These are phyloP conservation scores for Alternaria tenuissima DNA, from an alignment of 2,329 filamentous ascomycete species.

Conservation along the genomic window DNA sequence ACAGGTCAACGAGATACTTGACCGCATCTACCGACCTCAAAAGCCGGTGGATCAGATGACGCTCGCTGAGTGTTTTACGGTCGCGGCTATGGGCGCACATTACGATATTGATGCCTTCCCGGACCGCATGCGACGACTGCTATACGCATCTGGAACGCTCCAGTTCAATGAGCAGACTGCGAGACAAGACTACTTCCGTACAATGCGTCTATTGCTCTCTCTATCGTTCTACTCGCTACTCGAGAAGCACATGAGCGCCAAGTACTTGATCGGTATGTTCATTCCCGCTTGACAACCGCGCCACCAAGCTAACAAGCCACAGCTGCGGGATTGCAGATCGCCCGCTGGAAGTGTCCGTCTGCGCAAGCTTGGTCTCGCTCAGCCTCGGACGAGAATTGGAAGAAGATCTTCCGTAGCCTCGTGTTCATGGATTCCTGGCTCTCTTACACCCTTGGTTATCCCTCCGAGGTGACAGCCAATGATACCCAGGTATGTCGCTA, in stretches of 20 bases:
- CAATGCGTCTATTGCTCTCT: constrained; percentile 47
- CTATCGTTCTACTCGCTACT: constrained; percentile 49
- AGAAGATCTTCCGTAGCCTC: constrained; percentile 44
- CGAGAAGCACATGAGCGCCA: constrained; percentile 51
- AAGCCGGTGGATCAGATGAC: constrained; percentile 41
- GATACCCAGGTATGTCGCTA: constrained; percentile 39
- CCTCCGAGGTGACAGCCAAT: constrained; percentile 38
- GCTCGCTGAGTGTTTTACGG: constrained; percentile 47
- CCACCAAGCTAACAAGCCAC: constrained; percentile 7
- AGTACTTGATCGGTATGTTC: constrained; percentile 47
- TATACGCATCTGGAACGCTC: constrained; percentile 47
- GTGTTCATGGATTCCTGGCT: constrained; percentile 53
- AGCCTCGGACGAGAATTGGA: constrained; percentile 30
- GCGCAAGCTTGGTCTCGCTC: constrained; percentile 9
- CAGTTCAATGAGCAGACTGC: constrained; percentile 46
- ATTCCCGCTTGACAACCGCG: neutral
- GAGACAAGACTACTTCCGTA: constrained; percentile 40
- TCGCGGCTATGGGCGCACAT: constrained; percentile 49
- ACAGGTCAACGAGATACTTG: constrained; percentile 44
- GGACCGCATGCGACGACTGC: constrained; percentile 37
- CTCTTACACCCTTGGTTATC: constrained; percentile 49
- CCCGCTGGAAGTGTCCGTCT: constrained; percentile 41
- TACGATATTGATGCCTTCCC: constrained; percentile 49
- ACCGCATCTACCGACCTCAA: constrained; percentile 45
- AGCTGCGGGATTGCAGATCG: constrained; percentile 50